These are phyloP conservation scores for Boletus rubroflammeus DNA, from an alignment of 768 basidiomycete species.

Conservation along the genomic window DNA sequence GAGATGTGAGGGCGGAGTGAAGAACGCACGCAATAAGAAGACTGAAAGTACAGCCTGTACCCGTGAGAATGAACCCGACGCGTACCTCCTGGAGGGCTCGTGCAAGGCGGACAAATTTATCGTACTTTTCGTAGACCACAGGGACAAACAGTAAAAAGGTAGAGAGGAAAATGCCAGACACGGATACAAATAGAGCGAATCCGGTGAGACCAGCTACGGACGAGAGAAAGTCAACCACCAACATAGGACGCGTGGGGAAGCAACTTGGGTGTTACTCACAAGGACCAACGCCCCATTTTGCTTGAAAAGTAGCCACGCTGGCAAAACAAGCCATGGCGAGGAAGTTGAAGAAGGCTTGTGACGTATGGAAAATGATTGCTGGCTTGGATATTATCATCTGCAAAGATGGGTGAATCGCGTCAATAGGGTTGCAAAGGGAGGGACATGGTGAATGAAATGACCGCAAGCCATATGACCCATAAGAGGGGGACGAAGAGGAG, in stretches of 20 bases:
- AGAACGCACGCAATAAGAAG: constrained; percentile 70
- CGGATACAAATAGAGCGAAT: constrained; percentile 78
- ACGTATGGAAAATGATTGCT: constrained; percentile 68
- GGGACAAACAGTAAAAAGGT: constrained; percentile 73
- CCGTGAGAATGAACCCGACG: constrained; percentile 79
- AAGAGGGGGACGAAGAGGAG: constrained; percentile 63
- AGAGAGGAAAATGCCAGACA: constrained; percentile 70
- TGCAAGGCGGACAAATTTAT: constrained; percentile 73
- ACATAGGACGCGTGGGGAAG: background rate
- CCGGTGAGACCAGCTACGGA: constrained; percentile 76
- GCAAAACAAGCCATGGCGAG: constrained; percentile 90
- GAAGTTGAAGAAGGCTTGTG: constrained; percentile 90
- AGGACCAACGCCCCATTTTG: constrained; percentile 77
- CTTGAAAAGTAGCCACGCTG: constrained; percentile 84
- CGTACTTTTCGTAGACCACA: constrained; percentile 80
- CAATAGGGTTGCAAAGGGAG: constrained; percentile 5
- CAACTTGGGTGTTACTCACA: constrained; percentile 51
- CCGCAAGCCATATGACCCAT: constrained; percentile 70
- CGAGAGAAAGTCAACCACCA: constrained; percentile 14
- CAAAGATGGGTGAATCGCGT: constrained; percentile 14
- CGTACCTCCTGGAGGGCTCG: constrained; percentile 80
- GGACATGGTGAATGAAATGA: constrained; percentile 31
- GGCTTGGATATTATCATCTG: constrained; percentile 90
- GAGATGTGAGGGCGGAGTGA: background rate
- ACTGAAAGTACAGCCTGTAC: constrained; percentile 59